phyloP scores from a whole-genome alignment of 2,329 filamentous ascomycete species.

The Phyllosticta paracitricarpa region DNA sequence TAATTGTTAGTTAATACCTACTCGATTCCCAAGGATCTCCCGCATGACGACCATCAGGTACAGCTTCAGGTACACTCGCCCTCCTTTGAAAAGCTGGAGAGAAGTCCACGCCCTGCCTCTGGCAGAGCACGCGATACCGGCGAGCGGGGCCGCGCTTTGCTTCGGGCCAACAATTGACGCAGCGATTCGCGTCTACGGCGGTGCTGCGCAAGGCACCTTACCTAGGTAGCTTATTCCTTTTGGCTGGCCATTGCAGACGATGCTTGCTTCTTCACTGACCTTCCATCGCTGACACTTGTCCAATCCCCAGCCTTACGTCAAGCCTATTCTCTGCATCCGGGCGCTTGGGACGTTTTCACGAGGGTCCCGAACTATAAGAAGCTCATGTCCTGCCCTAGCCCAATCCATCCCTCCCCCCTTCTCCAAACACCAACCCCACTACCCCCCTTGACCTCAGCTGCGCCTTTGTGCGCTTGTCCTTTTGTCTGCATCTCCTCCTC shows the following conservation, averaged over 20 bases:
- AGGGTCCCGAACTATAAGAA: neutral
- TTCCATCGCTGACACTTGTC: neutral
- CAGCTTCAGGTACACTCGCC: neutral
- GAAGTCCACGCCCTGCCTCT: neutral
- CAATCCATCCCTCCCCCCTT: neutral
- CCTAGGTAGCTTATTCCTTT: neutral
- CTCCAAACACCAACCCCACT: neutral
- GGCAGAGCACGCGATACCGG: neutral
- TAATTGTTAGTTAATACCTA: neutral
- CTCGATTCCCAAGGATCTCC: neutral
- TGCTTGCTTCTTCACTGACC: neutral
- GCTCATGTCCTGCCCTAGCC: neutral
- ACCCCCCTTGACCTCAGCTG: neutral
- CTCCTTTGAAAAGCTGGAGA: neutral
- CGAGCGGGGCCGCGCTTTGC: neutral
- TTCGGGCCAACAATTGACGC: neutral
- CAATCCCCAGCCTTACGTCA: neutral
- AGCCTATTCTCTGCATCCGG: neutral
- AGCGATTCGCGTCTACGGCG: neutral
- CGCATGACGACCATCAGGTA: neutral
- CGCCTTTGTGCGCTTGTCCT: neutral
- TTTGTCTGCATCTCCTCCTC: neutral
- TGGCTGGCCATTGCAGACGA: neutral
- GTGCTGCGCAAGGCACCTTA: neutral
- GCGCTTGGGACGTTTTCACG: neutral